Percentiles rank a stretch among this genome's conserved stretches.
phyloP scores from a whole-genome alignment of 2,329 filamentous ascomycete genomes.

The Thelonectria olida region DNA sequence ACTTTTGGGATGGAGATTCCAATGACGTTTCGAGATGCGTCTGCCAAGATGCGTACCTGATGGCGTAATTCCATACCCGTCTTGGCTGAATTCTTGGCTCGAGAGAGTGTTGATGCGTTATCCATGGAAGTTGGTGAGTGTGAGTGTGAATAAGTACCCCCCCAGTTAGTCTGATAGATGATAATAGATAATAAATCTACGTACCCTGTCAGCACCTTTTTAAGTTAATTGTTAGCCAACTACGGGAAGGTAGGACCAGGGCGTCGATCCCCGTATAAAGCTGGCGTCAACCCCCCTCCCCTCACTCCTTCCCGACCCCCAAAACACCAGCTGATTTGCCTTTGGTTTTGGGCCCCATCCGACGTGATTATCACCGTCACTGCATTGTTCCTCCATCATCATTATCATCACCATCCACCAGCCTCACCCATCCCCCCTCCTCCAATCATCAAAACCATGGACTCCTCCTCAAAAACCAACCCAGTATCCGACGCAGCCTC shows the following conservation, averaged over 20 bases:
- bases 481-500: constrained; percentile 43
- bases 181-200: too few species aligned
- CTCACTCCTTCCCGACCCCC: not conserved
- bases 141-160: too few species aligned
- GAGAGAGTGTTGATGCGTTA: too few species aligned
- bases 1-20: too few species aligned
- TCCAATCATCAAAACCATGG: not conserved
- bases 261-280: not conserved
- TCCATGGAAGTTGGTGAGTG: too few species aligned
- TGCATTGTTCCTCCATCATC: not conserved
- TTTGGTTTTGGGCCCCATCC: not conserved
- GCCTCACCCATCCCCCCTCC: not conserved
- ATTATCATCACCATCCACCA: not conserved
- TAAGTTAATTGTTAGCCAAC: not conserved
- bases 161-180: too few species aligned
- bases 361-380: not conserved
- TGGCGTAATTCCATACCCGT: not conserved
- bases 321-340: not conserved
- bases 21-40: too few species aligned
- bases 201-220: not conserved
- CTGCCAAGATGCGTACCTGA: constrained; percentile 5
- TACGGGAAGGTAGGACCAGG: not conserved
- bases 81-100: constrained; percentile 4
- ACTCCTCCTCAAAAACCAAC: constrained; percentile 36
- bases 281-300: not conserved